Conservation (phyloP, 495 filamentous ascomycete species). For the Aeminium ludgeri region DNA sequence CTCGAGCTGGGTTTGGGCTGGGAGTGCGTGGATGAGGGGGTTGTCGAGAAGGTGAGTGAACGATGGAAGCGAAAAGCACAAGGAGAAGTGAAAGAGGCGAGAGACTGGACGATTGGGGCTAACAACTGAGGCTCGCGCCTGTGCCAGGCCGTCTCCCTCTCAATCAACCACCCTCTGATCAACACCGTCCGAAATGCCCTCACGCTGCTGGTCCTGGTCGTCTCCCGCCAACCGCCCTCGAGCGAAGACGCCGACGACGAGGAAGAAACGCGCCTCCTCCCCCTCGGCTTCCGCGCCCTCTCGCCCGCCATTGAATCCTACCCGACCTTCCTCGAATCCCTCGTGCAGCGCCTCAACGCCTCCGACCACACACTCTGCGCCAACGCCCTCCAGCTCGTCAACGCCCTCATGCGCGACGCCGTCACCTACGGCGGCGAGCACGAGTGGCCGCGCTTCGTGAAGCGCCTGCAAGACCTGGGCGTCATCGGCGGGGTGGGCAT, state of each 20-base stretch:
- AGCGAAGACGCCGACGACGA: conserved; percentile 18
- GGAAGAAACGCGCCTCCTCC: conserved; percentile 35
- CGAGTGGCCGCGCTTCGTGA: conserved; percentile 94
- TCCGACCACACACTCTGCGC: conserved; percentile 94
- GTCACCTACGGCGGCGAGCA: conserved; percentile 58
- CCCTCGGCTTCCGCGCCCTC: conserved; percentile 79
- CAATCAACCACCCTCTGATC: conserved; percentile 89
- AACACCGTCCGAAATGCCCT: conserved; percentile 94
- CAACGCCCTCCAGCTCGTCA: conserved; percentile 87
- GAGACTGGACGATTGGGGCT: too few relatives aligned
- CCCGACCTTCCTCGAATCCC: conserved; percentile 85
- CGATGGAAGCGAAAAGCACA: too few relatives aligned
- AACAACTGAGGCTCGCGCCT: neutral
- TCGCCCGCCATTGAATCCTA: conserved; percentile 83
- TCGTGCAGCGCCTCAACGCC: conserved; percentile 72
- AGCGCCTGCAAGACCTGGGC: conserved; percentile 77
- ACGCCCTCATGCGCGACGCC: conserved; percentile 84
- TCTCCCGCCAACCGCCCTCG: conserved; percentile 70
- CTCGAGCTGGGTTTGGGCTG: conserved; percentile 96
- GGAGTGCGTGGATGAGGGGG: conserved; percentile 55
- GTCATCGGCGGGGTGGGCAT: conserved; percentile 79
- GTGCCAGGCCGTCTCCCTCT: conserved; percentile 66
- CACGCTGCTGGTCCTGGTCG: conserved; percentile 86
- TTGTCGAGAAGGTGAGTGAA: conserved; percentile 45
- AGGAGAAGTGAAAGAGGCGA: too few relatives aligned